Evolutionary conservation across 176 grass and related monocot species (phyloP).

Genomic region (Eragrostis curvula): DNA sequence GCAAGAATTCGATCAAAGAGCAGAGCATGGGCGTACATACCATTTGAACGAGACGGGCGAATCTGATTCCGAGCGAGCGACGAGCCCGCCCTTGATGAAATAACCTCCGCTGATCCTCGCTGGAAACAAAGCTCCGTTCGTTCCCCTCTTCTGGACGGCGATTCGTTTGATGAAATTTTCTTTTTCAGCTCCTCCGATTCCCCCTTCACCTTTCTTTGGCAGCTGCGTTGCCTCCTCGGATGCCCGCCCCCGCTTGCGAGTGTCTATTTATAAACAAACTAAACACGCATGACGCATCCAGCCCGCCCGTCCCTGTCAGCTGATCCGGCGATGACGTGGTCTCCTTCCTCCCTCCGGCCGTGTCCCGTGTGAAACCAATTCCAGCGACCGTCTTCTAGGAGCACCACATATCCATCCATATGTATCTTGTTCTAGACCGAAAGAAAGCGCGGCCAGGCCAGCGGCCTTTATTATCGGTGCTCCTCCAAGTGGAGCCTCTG

Average conservation of each 20-base stretch:
- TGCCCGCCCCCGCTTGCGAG: not conserved
- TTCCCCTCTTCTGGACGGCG: not conserved
- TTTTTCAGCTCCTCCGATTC: not conserved
- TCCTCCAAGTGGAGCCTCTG: not conserved
- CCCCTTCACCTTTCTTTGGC: not conserved
- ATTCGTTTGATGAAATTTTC: not conserved
- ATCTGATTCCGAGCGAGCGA: not conserved
- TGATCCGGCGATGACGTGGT: not conserved
- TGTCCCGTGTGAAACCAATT: not conserved
- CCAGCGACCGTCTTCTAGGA: not conserved
- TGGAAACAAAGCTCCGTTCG: not conserved
- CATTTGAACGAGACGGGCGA: not conserved
- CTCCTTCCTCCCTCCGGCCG: not conserved
- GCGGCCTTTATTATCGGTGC: not conserved
- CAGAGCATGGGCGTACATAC: not conserved
- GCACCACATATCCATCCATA: not conserved
- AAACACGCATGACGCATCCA: too few relatives aligned
- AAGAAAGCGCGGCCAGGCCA: slow-evolving; percentile 8
- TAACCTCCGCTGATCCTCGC: not conserved
- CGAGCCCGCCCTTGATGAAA: not conserved
- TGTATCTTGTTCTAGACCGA: not conserved
- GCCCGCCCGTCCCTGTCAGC: not conserved
- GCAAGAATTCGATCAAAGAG: not conserved
- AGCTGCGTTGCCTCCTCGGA: not conserved
- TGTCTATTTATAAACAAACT: not conserved